A percentile compares a stretch with the other conserved stretches of the same genome.
These are phyloP conservation scores for Neospermospora avenae DNA, from an alignment of 2,329 filamentous ascomycete species.

Conservation along the genomic window DNA sequence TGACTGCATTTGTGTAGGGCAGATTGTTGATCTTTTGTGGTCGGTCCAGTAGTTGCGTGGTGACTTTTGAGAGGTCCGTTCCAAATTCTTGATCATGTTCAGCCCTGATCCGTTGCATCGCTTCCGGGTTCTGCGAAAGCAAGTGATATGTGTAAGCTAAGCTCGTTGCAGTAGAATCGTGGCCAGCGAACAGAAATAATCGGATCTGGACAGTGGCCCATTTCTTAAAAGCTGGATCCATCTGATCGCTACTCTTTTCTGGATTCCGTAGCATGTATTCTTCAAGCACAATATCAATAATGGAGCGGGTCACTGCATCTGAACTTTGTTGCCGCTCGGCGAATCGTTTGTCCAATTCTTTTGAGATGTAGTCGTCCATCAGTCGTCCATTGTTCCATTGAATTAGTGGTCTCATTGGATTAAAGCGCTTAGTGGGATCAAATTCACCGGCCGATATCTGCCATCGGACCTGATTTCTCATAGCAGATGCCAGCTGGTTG, in stretches of 20 bases:
- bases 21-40: conserved; percentile 23
- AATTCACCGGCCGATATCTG: conserved; percentile 17
- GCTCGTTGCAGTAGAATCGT: conserved; percentile 25
- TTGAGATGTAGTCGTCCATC: conserved; percentile 26
- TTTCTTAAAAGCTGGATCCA: conserved; percentile 19
- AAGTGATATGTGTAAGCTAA: conserved; percentile 22
- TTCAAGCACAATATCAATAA: conserved; percentile 25
- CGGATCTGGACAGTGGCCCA: conserved; percentile 19
- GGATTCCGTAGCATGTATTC: conserved; percentile 20
- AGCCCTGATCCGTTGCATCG: conserved; percentile 16
- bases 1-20: conserved; percentile 23
- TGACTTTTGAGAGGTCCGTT: conserved; percentile 13
- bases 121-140: conserved; percentile 21
- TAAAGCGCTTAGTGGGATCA: conserved; percentile 18
- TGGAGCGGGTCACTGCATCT: conserved; percentile 12
- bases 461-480: conserved; percentile 23
- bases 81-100: conserved; percentile 29
- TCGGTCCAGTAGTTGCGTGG: conserved; percentile 11
- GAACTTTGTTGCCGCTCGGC: conserved; percentile 9
- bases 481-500: conserved; percentile 22
- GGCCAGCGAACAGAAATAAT: conserved; percentile 24
- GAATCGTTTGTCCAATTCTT: conserved; percentile 25
- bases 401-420: conserved; percentile 21
- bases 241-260: not conserved
- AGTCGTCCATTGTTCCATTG: conserved; percentile 23